phyloP scores from a whole-genome alignment of 345 rosid genomes.

The Citropsis articulata region DNA sequence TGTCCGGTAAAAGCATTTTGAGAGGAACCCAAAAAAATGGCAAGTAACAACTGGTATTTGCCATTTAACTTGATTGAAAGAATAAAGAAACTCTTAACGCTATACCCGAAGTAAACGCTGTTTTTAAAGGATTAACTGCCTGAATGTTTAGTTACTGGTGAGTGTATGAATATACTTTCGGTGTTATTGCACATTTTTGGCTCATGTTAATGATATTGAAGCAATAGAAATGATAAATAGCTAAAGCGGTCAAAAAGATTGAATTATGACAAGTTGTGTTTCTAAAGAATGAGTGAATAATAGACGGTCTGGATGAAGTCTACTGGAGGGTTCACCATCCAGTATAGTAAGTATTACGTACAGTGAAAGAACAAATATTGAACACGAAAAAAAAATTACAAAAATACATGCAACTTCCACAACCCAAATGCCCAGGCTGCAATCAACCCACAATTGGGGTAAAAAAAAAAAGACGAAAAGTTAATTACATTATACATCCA shows the following conservation, averaged over 20 bases:
- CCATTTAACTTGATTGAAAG: neutral
- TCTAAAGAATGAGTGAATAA: neutral
- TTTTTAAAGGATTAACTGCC: neutral
- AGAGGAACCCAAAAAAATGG: neutral
- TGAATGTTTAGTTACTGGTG: too few species aligned
- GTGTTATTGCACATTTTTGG: too few species aligned
- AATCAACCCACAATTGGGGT: neutral
- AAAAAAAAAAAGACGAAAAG: too few species aligned
- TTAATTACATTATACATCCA: neutral
- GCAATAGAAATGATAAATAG: neutral
- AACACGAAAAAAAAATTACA: neutral
- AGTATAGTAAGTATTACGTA: neutral
- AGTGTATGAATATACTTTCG: too few species aligned
- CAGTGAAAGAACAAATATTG: neutral
- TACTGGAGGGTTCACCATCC: neutral
- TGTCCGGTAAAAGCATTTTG: neutral
- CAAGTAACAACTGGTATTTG: neutral
- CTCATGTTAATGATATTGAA: neutral
- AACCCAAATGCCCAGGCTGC: neutral
- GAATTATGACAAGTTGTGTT: neutral
- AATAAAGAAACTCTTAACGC: neutral
- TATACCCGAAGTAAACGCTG: too few species aligned
- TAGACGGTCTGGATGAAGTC: neutral
- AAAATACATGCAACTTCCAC: neutral
- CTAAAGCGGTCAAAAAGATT: neutral